Evolutionary conservation across 176 grass and related monocot species (phyloP).

Genomic region (Carex myosuroides): DNA sequence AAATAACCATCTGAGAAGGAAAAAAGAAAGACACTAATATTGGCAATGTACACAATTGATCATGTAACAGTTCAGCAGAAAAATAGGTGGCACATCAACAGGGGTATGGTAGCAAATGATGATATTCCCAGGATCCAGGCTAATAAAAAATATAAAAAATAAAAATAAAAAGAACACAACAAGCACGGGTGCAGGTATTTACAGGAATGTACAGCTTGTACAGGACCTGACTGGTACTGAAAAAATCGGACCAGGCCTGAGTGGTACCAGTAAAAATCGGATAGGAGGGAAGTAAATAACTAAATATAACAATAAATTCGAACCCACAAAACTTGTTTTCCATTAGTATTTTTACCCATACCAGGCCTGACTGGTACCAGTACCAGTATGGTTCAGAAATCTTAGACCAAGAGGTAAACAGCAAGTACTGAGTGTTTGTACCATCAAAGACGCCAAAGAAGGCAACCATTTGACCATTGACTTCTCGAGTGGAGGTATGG

Average conservation of each 20-base stretch:
- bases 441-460: conserved; percentile 38
- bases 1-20: neutral
- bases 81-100: neutral
- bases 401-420: neutral
- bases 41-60: neutral
- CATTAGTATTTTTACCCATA: neutral
- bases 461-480: conserved; percentile 33
- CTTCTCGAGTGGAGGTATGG: conserved; percentile 25
- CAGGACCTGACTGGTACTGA: neutral
- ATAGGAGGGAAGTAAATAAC: neutral
- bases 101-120: neutral
- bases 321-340: neutral
- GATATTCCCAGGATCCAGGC: neutral
- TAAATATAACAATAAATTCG: neutral
- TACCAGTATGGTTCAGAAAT: neutral
- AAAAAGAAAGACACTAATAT: neutral
- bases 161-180: neutral
- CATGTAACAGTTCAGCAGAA: neutral
- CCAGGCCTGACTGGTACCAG: neutral
- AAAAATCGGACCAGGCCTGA: neutral
- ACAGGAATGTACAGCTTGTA: neutral
- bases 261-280: no score
- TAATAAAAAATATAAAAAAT: neutral
- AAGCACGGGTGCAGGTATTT: neutral
- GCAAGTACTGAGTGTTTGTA: neutral